phyloP scores from a whole-genome alignment of 2,329 filamentous ascomycete genomes.

The Chrysoporthe puriensis region DNA sequence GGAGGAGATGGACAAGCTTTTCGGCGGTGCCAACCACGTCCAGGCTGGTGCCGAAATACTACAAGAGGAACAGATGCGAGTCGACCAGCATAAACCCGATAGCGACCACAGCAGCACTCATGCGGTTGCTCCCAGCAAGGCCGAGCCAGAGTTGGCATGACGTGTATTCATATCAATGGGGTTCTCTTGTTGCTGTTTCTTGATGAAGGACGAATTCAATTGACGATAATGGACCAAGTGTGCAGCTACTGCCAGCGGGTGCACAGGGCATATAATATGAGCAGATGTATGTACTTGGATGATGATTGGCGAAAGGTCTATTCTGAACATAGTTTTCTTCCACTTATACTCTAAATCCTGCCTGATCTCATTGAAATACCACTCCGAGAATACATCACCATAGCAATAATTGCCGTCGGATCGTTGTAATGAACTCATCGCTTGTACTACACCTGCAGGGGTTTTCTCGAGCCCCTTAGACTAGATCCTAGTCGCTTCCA shows the following conservation, averaged over 20 bases:
- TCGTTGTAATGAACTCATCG: too few relatives aligned
- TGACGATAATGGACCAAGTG: not conserved
- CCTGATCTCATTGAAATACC: too few relatives aligned
- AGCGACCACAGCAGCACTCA: constrained; percentile 17
- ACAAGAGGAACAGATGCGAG: constrained; percentile 34
- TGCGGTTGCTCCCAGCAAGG: not conserved
- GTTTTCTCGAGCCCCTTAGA: too few relatives aligned
- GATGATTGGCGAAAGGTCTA: too few relatives aligned
- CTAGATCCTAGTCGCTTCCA: too few relatives aligned
- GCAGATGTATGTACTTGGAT: too few relatives aligned
- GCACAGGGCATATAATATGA: not conserved
- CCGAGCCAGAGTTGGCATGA: not conserved
- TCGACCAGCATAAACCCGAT: constrained; percentile 31
- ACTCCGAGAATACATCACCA: too few relatives aligned
- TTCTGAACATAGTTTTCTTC: too few relatives aligned
- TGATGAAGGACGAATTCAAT: not conserved
- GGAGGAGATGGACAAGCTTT: constrained; percentile 42
- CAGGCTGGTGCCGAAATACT: constrained; percentile 39
- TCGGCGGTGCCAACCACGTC: constrained; percentile 42
- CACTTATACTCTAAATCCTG: too few relatives aligned
- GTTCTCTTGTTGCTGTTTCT: not conserved
- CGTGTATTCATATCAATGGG: not conserved
- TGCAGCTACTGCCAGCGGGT: not conserved
- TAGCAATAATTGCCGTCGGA: too few relatives aligned
- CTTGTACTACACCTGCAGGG: too few relatives aligned